Percentiles rank a stretch among this genome's conserved stretches.
Evolutionary conservation across 352 stramenopile species (phyloP).

Genomic region (Pythium aristosporum): DNA sequence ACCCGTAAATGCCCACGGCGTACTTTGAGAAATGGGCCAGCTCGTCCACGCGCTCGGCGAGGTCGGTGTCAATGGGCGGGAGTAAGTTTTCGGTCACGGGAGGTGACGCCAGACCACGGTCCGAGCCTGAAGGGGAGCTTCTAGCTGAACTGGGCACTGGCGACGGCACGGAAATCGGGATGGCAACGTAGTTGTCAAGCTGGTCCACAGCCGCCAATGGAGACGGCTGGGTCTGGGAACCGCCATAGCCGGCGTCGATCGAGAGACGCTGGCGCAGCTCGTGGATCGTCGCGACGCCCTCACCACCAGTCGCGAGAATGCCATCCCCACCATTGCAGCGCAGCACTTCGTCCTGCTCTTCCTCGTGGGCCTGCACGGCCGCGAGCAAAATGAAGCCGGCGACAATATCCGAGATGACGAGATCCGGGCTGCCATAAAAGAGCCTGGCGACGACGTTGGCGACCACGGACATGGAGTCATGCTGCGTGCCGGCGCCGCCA

Average conservation of each 20-base stretch:
- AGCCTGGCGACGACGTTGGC: conserved; percentile 81
- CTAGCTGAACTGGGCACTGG: conserved; percentile 4
- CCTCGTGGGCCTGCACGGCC: conserved; percentile 79
- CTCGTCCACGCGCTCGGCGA: conserved; percentile 52
- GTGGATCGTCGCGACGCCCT: conserved; percentile 43
- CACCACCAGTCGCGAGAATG: conserved; percentile 1
- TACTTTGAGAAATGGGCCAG: conserved; percentile 87
- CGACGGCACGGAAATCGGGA: conserved; percentile 53
- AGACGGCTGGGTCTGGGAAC: not conserved
- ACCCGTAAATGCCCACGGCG: conserved; percentile 84
- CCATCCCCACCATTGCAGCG: not conserved
- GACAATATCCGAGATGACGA: conserved; percentile 88
- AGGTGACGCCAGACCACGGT: conserved; percentile 15
- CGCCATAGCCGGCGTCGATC: conserved; percentile 21
- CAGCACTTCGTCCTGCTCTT: conserved; percentile 30
- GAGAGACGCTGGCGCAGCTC: conserved; percentile 49
- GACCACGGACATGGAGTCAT: conserved; percentile 88
- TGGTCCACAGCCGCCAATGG: conserved; percentile 2
- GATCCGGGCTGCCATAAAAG: conserved; percentile 85
- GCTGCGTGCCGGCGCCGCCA: conserved; percentile 74
- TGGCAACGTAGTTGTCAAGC: conserved; percentile 38
- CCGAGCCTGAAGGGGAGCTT: not conserved
- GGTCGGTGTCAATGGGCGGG: conserved; percentile 39
- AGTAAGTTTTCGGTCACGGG: conserved; percentile 38
- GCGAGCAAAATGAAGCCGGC: conserved; percentile 81